These are phyloP conservation scores for Blastocystis sp. DNA, from an alignment of 352 stramenopile genomes.

Conservation along the genomic window DNA sequence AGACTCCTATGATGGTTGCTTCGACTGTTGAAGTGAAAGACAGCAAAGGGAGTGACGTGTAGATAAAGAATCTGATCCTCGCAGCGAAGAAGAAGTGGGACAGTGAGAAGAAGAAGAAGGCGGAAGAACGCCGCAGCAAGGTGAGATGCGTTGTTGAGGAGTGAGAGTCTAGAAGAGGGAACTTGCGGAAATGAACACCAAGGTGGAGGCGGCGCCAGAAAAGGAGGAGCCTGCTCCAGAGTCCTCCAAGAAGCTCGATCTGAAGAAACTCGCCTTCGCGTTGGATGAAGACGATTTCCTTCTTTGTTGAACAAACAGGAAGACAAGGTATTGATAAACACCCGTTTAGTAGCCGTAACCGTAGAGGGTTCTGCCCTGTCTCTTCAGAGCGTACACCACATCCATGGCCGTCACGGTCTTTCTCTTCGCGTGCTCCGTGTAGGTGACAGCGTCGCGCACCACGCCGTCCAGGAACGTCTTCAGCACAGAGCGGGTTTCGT, in stretches of 20 bases:
- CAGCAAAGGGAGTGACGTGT: background rate
- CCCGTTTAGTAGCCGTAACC: too few species aligned
- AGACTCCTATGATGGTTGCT: slow-evolving; percentile 9
- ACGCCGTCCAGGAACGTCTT: too few species aligned
- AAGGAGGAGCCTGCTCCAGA: background rate
- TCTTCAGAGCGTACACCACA: too few species aligned
- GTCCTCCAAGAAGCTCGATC: slow-evolving; percentile 31
- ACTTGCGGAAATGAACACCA: slow-evolving; percentile 8
- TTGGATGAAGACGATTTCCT: slow-evolving; percentile 31
- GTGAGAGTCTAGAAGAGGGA: background rate
- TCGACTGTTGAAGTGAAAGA: background rate
- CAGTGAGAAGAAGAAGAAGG: slow-evolving; percentile 6
- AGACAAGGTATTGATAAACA: too few species aligned
- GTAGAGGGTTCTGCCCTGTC: too few species aligned
- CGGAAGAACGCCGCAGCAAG: background rate
- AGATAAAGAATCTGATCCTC: slow-evolving; percentile 37
- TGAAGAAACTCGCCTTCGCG: slow-evolving; percentile 35
- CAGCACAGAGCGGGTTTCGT: too few species aligned
- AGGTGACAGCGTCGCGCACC: too few species aligned
- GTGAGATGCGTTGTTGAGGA: background rate
- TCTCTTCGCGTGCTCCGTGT: too few species aligned
- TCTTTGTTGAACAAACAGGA: background rate
- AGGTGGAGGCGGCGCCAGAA: background rate
- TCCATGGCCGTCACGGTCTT: too few species aligned
- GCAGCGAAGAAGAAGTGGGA: background rate